Evolutionary conservation across 306 rosid genomes (phyloP), one percentile per base, ranked within the genome.

Genomic region (Casuarina equisetifolia): DNA sequence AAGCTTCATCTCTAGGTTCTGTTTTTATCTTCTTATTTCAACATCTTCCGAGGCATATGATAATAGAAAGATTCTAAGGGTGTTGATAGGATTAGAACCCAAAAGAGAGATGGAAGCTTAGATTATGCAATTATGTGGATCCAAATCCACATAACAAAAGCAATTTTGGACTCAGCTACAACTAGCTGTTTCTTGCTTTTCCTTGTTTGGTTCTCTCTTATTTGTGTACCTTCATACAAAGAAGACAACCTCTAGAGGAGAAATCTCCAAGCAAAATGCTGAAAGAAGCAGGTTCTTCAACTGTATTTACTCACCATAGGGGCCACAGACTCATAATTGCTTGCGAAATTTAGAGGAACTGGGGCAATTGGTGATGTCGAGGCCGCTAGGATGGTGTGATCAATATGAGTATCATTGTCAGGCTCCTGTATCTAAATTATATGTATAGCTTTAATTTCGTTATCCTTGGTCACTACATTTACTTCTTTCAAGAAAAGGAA

Each of bases 321-420:
- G 79, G 32, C 77, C 68, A 51, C 59, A 43, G 70, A 73, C 58
- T 61, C 84, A 38, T 75, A 81, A 71, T 78, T 82, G 71, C 55
- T 76, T 35, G 80, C 78, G 10, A 75, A 40, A 69, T 84, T 86
- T 74, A 68, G 84, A 83, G 79, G 77, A 81, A 74, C 73, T 8
- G 84, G 78, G 51, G 87, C 70, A 12, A 74, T 16, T 15, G 85
- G 89, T 20, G 89, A 59, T 35, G 85, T 80, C 43, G 32, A 25
- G 32, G 75, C 87, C 16, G 87, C 87, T 11, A 91, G 80, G 69
- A 87, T 43, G 44, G 89, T 50, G 46, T 89, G 69, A 52, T 81
- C 85, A 74, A 89, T 46, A 36, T 66, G 83, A 66, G 86, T 46
- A 48, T 72, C 74, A 9, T 79, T 82, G 64, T 73, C 48, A 38